Conservation (phyloP, 106 monocot genomes). For the Allium sativum region DNA sequence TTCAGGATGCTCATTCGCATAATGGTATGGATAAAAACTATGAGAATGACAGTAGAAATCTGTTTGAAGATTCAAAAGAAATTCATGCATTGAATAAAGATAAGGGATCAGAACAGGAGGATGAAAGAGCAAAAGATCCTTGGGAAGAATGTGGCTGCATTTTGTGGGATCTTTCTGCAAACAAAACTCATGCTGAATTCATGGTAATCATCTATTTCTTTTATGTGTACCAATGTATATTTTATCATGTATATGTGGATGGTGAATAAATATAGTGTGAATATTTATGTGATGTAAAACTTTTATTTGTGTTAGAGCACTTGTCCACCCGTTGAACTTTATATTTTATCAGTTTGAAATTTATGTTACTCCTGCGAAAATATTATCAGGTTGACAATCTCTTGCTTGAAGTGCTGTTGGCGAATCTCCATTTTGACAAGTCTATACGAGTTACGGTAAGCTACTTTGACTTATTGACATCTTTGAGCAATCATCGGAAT, state of each 20-base stretch:
- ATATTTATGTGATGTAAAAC: no score
- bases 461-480: not conserved
- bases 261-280: no score
- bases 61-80: not conserved
- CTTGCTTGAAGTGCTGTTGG: constrained; percentile 79
- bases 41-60: constrained; percentile 1
- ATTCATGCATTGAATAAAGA: constrained; percentile 1
- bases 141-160: constrained; percentile 93
- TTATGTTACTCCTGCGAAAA: not conserved
- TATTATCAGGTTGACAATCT: constrained; percentile 61
- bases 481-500: no score
- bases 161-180: constrained; percentile 81
- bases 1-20: constrained; percentile 4
- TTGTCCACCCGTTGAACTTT: no score
- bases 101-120: constrained; percentile 10
- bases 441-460: constrained; percentile 70
- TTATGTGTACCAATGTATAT: not conserved
- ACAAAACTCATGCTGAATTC: constrained; percentile 61
- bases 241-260: no score
- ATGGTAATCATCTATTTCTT: constrained; percentile 38
- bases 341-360: not conserved
- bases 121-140: constrained; percentile 22
- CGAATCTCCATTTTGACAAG: constrained; percentile 43
- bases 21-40: constrained; percentile 3
- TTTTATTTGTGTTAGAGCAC: no score